Conservation (phyloP, 345 rosid species). For the Turnera subulata region DNA sequence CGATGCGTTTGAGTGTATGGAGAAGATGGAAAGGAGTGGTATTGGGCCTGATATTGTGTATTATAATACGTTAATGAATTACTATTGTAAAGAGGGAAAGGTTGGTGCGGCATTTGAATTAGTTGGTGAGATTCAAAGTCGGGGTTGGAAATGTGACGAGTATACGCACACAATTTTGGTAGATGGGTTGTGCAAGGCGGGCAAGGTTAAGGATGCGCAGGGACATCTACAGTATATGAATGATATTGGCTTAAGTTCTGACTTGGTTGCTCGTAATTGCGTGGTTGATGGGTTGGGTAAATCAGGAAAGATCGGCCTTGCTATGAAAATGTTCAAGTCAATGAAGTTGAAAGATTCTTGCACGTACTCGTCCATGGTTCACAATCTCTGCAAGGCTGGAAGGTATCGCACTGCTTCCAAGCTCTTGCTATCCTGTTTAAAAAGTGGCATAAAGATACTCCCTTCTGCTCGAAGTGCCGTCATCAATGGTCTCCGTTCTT, state of each 20-base stretch:
- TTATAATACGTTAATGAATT: conserved; percentile 63
- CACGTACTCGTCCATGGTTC: conserved; percentile 66
- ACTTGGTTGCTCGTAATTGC: conserved; percentile 54
- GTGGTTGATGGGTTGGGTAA: conserved; percentile 69
- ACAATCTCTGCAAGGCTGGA: conserved; percentile 69
- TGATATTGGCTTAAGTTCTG: conserved; percentile 40
- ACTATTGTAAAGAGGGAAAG: conserved; percentile 56
- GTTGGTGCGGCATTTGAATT: conserved; percentile 50
- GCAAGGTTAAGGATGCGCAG: conserved; percentile 51
- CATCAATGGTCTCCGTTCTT: conserved; percentile 51
- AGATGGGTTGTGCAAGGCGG: conserved; percentile 58
- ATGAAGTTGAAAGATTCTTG: conserved; percentile 73
- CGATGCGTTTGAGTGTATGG: conserved; percentile 46
- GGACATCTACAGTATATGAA: conserved; percentile 52
- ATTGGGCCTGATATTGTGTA: conserved; percentile 64
- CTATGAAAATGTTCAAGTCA: conserved; percentile 51
- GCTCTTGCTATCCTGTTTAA: conserved; percentile 58
- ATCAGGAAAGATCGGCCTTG: conserved; percentile 51
- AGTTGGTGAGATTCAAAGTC: conserved; percentile 49
- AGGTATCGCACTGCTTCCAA: conserved; percentile 60
- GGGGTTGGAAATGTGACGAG: conserved; percentile 58
- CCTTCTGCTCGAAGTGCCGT: conserved; percentile 65
- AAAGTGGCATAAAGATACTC: conserved; percentile 56
- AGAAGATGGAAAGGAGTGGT: conserved; percentile 41
- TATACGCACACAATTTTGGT: conserved; percentile 81